Base-by-base conservation (phyloP, 2,329 filamentous ascomycete genomes). In the Colletotrichum filicis region DNA sequence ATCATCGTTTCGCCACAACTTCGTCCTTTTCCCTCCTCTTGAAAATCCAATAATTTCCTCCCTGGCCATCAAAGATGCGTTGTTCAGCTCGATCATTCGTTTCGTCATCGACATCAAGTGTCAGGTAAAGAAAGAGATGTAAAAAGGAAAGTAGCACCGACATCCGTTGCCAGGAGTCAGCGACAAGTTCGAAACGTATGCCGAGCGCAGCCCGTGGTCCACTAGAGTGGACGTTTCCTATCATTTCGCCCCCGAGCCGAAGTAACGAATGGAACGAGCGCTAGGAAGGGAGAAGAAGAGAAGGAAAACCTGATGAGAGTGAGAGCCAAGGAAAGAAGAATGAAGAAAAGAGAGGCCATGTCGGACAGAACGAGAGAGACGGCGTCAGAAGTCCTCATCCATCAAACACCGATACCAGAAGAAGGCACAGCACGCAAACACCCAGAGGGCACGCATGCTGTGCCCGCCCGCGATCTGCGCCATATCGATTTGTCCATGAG, bases 381-480 rank as follows among this genome's bases (percentile, higher is more conserved):
- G 11, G 28, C 4, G 35, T 73, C 66, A 73, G 46, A 69, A 73
- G n/a, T 73, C 66, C 53, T 73, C 70, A 52, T 73, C 66, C 70
- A 59, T 69, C 24, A 73, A 11, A 28, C 70, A 73, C 30, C 70
- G 70, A 59, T 73, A 73, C 49, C 70, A 73, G 55, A 73, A 73
- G 55, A 69, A 73, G 22, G 60, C 66, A 8, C 70, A 73, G 19
- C 70, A 73, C 9, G 70, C 66, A 68, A 64, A 73, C 70, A 69
- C 53, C 42, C 66, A 73, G n/a, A 73, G 59, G 49, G 24, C 42
- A 26, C 55, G n/a, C 32, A 32, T 42, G 30, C 53, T 65, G 26
- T 52, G 70, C 11, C 70, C 59, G 55, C 69, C 69, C 26, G 32
- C n/a, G n/a, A 69, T 67, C 5, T 60, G 57, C 19, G 58, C 46